These are phyloP conservation scores for Hirsutella rhossiliensis DNA, from an alignment of 2,329 filamentous ascomycete species.

Conservation along the genomic window DNA sequence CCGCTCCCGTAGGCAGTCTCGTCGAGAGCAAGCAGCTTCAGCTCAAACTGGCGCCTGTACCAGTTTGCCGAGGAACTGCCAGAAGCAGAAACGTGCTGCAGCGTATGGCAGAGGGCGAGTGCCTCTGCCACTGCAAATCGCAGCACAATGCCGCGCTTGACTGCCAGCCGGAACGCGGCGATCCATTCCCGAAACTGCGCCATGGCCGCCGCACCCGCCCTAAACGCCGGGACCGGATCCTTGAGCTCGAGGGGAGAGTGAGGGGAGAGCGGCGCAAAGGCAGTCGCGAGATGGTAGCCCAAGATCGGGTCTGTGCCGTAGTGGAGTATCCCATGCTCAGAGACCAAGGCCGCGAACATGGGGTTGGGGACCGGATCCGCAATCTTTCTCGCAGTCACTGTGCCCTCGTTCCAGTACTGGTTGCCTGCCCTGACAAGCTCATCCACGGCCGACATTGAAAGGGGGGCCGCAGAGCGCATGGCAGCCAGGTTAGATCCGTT, in stretches of 20 bases:
- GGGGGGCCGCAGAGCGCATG: conserved; percentile 25
- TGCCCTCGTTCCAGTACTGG: conserved; percentile 24
- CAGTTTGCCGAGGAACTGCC: conserved; percentile 22
- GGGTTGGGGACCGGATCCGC: conserved; percentile 28
- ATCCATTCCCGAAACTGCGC: conserved; percentile 35
- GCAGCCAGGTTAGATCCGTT: conserved; percentile 11
- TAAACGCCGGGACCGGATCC: conserved; percentile 6
- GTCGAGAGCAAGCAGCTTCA: conserved; percentile 28
- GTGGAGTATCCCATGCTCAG: conserved; percentile 26
- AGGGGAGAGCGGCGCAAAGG: conserved; percentile 24
- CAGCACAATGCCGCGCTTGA: conserved; percentile 21
- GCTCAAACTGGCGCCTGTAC: conserved; percentile 29
- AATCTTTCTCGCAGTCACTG: conserved; percentile 10
- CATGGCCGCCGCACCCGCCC: conserved; percentile 22
- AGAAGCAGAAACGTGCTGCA: conserved; percentile 27
- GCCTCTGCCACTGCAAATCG: conserved; percentile 36
- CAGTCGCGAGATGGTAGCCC: conserved; percentile 44
- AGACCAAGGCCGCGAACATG: conserved; percentile 24
- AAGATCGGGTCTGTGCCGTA: conserved; percentile 38
- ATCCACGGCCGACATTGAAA: conserved; percentile 13
- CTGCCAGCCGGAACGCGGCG: conserved; percentile 21
- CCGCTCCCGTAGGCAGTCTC: conserved; percentile 23
- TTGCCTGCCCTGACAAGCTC: conserved; percentile 11
- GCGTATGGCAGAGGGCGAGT: conserved; percentile 36
- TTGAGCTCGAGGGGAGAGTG: conserved; percentile 24